Evolutionary conservation across 306 rosid species (phyloP).

Genomic region (Dryas alaskensis): DNA sequence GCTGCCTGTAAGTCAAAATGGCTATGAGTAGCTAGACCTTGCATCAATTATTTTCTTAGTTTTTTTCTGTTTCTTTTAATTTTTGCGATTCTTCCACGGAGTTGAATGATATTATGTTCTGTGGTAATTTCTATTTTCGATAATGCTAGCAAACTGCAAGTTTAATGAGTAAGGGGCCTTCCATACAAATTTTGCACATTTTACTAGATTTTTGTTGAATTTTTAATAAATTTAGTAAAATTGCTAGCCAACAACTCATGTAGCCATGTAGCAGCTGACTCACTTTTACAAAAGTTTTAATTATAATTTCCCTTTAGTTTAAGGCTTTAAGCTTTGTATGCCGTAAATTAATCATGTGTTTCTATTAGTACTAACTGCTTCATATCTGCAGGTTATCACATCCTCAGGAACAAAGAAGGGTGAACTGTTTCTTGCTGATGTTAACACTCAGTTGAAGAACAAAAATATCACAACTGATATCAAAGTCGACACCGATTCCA

Average conservation of each 20-base stretch:
- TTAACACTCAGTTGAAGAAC: constrained; percentile 77
- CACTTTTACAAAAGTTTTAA: neutral
- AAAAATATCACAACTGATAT: constrained; percentile 74
- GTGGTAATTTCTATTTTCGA: neutral
- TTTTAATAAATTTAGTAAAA: neutral
- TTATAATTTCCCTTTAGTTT: neutral
- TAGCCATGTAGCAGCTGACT: neutral
- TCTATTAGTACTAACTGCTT: neutral
- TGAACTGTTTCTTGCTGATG: constrained; percentile 67
- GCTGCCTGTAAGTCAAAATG: neutral
- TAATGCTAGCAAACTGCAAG: too few species aligned
- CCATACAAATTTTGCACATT: neutral
- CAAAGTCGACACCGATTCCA: constrained; percentile 79
- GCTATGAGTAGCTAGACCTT: neutral
- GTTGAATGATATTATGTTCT: neutral
- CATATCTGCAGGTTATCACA: constrained; percentile 62
- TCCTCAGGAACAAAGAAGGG: constrained; percentile 78
- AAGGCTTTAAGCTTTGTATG: neutral
- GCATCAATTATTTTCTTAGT: neutral
- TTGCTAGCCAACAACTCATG: neutral
- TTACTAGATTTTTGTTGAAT: neutral
- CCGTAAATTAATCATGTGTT: neutral
- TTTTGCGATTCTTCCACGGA: too few species aligned
- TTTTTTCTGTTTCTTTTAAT: neutral
- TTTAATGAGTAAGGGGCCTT: neutral